These are phyloP conservation scores for Rhizopus stolonifer DNA, from an alignment of 371 early-diverging fungal genomes.

Conservation along the genomic window DNA sequence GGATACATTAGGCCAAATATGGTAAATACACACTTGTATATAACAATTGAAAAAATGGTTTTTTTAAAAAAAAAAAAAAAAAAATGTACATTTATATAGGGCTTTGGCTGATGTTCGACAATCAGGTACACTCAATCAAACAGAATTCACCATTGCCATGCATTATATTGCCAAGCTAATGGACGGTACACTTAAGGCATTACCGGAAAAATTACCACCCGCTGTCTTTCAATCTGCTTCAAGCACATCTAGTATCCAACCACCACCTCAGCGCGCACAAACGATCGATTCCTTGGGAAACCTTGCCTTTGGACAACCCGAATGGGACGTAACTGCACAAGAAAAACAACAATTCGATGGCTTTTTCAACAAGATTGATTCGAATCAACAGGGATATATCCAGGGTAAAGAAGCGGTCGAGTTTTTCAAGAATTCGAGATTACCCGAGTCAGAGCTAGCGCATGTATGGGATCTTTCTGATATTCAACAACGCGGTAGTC, in stretches of 20 bases:
- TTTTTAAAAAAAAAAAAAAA: no score
- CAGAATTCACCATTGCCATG: constrained; percentile 84
- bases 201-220: constrained; percentile 63
- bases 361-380: constrained; percentile 74
- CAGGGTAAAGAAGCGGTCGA: constrained; percentile 68
- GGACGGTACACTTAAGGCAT: constrained; percentile 60
- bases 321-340: constrained; percentile 69
- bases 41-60: no score
- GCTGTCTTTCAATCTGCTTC: constrained; percentile 57
- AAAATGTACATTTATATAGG: constrained; percentile 30
- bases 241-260: constrained; percentile 29
- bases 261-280: constrained; percentile 39
- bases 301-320: constrained; percentile 38
- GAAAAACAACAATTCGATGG: constrained; percentile 65
- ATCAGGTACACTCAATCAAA: constrained; percentile 65
- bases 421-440: constrained; percentile 77
- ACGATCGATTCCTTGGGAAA: constrained; percentile 50
- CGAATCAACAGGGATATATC: constrained; percentile 16
- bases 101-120: constrained; percentile 70
- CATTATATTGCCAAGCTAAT: constrained; percentile 75
- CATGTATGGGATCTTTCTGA: constrained; percentile 83
- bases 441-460: constrained; percentile 70
- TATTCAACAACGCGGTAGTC: constrained; percentile 72
- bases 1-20: constrained; percentile 46
- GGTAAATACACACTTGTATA: no score